Percentiles rank a stretch among this genome's conserved stretches.
These are phyloP conservation scores for Hibiscus mutabilis DNA, from an alignment of 345 rosid genomes.

Conservation along the genomic window DNA sequence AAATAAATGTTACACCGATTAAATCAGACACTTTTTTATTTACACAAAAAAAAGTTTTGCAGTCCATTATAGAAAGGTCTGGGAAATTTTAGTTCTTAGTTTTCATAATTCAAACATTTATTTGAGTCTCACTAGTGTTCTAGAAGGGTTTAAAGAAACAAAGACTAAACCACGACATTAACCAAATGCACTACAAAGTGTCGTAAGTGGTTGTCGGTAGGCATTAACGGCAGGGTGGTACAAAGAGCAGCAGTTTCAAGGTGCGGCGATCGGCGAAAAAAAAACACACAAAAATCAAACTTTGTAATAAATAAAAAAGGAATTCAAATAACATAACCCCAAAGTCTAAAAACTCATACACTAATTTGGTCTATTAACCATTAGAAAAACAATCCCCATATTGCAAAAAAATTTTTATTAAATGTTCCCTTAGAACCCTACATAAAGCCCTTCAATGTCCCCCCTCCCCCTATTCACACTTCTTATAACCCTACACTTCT, in stretches of 20 bases:
- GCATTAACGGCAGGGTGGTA: constrained; percentile 30
- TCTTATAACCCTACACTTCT: constrained; percentile 30
- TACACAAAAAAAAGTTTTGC: too few relatives aligned
- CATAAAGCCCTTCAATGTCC: constrained; percentile 46
- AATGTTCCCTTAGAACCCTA: constrained; percentile 52
- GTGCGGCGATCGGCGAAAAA: constrained; percentile 60
- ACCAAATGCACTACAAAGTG: neutral
- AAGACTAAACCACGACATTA: neutral
- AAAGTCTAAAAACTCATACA: neutral
- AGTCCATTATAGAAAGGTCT: too few relatives aligned
- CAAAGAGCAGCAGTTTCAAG: constrained; percentile 52
- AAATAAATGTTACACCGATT: too few relatives aligned
- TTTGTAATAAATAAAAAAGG: too few relatives aligned
- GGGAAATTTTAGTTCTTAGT: neutral
- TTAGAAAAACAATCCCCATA: constrained; percentile 2
- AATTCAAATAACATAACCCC: constrained; percentile 1
- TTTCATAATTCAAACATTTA: neutral
- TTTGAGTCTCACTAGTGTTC: neutral
- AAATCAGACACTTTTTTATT: too few relatives aligned
- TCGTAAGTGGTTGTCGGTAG: constrained; percentile 22
- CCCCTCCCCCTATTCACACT: constrained; percentile 47
- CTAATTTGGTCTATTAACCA: neutral
- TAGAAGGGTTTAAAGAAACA: neutral
- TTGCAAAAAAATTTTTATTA: constrained; percentile 37
- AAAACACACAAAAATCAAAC: constrained; percentile 14